Evolutionary conservation across 495 filamentous ascomycete genomes (phyloP), one percentile per base, ranked within the genome.

Genomic region (Lepidopterella palustris): DNA sequence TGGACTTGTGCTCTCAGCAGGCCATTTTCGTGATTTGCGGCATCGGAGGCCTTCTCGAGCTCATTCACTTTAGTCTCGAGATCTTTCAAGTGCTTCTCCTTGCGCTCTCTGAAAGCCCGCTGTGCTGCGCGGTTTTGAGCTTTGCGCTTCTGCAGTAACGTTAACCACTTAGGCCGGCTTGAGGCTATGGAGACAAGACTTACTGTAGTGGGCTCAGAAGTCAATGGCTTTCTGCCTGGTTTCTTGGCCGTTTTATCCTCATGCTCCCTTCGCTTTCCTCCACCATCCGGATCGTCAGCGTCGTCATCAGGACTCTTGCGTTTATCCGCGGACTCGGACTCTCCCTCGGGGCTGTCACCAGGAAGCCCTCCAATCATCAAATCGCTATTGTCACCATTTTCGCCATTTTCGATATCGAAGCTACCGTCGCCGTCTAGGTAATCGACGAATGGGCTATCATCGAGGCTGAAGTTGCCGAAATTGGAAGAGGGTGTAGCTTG

Each of bases 111-210:
- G 82, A 99, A 99, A 5, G 93, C 93, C 42, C 93, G 83, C 75
- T 99, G 93, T 26, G 93, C 93, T 1, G 95, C 93, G 58, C 93
- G 87, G 65, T 99, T 99, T 70, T 99, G 93, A 10, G 95, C 93
- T 76, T 99, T 99, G 63, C 93, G 89, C 78, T 99, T 99, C 92
- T 97, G 66, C 24, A 5, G n/a, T 50, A 9, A 26, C 32, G 73
- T 88, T 72, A 85, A n/a, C n/a, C n/a, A n/a, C n/a, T n/a, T n/a
- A n/a, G n/a, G 81, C 70, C 47, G 66, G 49, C 35, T 28, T 20
- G 15, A 23, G 15, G 27, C 18, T 15, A 13, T 35, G 9, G 9
- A 60, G 31, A 25, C 29, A 58, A 62, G 50, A 79, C 90, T 78
- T 85, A 97, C 92, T 61, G 93, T 93, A 58, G 90, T 97, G 10